phyloP scores from a whole-genome alignment of 2,329 filamentous ascomycete genomes.

The Penicillium frequentans region DNA sequence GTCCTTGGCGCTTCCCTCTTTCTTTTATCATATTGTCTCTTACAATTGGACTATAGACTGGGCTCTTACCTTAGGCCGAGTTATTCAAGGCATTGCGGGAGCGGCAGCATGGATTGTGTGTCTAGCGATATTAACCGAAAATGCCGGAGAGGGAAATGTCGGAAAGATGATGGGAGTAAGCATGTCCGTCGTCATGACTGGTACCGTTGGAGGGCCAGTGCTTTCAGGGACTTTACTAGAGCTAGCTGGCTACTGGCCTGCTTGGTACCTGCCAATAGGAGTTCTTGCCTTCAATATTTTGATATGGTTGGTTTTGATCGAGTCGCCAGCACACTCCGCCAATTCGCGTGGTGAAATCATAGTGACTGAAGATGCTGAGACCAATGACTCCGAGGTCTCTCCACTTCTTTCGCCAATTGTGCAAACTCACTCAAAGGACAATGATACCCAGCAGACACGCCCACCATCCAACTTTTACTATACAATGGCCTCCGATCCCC shows the following conservation, averaged over 20 bases:
- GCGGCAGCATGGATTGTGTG: constrained; percentile 35
- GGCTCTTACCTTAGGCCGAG: constrained; percentile 26
- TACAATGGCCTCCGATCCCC: constrained; percentile 43
- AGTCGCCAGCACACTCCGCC: constrained; percentile 1
- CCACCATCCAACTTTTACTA: constrained; percentile 29
- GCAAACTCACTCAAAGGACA: neutral
- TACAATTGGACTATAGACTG: constrained; percentile 11
- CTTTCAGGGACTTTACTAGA: constrained; percentile 29
- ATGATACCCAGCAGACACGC: neutral
- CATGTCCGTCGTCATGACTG: constrained; percentile 26
- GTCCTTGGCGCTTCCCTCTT: neutral
- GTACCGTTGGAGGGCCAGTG: constrained; percentile 30
- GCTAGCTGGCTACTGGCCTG: constrained; percentile 31
- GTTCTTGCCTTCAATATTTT: constrained; percentile 30
- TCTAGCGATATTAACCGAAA: constrained; percentile 30
- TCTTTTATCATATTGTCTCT: neutral
- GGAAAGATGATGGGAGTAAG: constrained; percentile 27
- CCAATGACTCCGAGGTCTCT: neutral
- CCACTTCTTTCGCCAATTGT: neutral
- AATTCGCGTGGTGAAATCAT: neutral
- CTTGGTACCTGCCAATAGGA: constrained; percentile 29
- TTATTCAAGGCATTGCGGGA: constrained; percentile 31
- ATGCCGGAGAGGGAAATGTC: constrained; percentile 24
- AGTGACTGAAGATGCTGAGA: neutral
- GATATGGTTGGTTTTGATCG: constrained; percentile 23